Evolutionary conservation across 108 stramenopile species (phyloP).

Genomic region (Cyclotella distinguenda): DNA sequence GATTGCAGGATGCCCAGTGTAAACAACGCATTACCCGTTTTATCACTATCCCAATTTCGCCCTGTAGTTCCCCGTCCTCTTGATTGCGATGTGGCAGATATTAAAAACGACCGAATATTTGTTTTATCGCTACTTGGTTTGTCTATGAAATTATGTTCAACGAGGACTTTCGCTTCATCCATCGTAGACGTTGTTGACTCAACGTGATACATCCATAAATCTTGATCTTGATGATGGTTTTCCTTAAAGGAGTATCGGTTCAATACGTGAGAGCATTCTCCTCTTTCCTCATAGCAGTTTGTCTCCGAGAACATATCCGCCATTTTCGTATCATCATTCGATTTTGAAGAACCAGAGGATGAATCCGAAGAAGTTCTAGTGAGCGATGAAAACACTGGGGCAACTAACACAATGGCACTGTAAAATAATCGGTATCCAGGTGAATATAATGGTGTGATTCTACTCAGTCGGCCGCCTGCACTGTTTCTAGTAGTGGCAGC

Average conservation of each 20-base stretch:
- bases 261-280: not conserved
- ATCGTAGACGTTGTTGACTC: constrained; percentile 49
- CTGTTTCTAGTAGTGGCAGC: too few species aligned
- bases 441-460: too few species aligned
- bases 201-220: constrained; percentile 48
- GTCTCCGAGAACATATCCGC: not conserved
- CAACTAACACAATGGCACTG: constrained; percentile 9
- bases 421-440: not conserved
- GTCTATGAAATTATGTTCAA: constrained; percentile 31
- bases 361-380: not conserved
- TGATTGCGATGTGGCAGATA: constrained; percentile 46
- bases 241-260: constrained; percentile 10
- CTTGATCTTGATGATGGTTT: constrained; percentile 24
- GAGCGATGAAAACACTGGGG: not conserved
- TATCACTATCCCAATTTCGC: constrained; percentile 41
- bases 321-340: not conserved
- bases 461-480: too few species aligned
- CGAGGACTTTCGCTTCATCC: constrained; percentile 45
- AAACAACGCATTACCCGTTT: constrained; percentile 45
- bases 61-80: constrained; percentile 43
- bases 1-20: constrained; percentile 48
- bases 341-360: not conserved
- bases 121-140: too few species aligned
- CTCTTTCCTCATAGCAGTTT: not conserved
- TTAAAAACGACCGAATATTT: constrained; percentile 41